Percentiles rank a stretch among this genome's conserved stretches.
These are phyloP conservation scores for Mycogone perniciosa DNA, from an alignment of 2,329 filamentous ascomycete genomes.

Conservation along the genomic window DNA sequence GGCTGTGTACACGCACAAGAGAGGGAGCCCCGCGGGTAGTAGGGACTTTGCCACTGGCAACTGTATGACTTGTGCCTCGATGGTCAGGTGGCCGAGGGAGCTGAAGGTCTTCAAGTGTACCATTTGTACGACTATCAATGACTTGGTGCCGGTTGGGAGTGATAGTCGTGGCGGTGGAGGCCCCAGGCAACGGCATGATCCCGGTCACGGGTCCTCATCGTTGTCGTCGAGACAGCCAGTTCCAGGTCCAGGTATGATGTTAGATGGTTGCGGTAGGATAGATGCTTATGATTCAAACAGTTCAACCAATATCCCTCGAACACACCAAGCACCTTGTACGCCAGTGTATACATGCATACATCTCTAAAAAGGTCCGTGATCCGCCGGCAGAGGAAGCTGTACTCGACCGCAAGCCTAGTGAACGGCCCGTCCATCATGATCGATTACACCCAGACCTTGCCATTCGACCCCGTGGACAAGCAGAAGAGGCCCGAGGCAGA, in stretches of 20 bases:
- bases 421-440: conserved; percentile 9
- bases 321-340: conserved; percentile 28
- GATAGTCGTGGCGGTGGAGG: conserved; percentile 19
- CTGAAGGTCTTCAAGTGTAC: conserved; percentile 73
- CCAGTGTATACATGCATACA: conserved; percentile 28
- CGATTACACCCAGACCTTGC: conserved; percentile 8
- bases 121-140: conserved; percentile 79
- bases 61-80: conserved; percentile 81
- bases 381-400: conserved; percentile 6
- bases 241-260: conserved; percentile 8
- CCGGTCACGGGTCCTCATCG: conserved; percentile 9
- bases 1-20: conserved; percentile 21
- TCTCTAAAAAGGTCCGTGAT: conserved; percentile 22
- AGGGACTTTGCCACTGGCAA: conserved; percentile 62
- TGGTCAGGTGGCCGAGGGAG: conserved; percentile 71
- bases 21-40: conserved; percentile 30
- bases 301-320: conserved; percentile 27
- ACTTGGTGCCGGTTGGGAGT: conserved; percentile 41
- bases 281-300: conserved; percentile 15
- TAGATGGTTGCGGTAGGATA: conserved; percentile 4
- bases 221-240: not conserved
- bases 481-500: not conserved
- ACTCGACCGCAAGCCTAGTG: conserved; percentile 3
- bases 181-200: conserved; percentile 19
- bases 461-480: not conserved